A percentile compares a stretch with the other conserved stretches of the same genome.
Evolutionary conservation across 108 stramenopile species (phyloP).

Genomic region (Mayamaea pseudoterrestris): DNA sequence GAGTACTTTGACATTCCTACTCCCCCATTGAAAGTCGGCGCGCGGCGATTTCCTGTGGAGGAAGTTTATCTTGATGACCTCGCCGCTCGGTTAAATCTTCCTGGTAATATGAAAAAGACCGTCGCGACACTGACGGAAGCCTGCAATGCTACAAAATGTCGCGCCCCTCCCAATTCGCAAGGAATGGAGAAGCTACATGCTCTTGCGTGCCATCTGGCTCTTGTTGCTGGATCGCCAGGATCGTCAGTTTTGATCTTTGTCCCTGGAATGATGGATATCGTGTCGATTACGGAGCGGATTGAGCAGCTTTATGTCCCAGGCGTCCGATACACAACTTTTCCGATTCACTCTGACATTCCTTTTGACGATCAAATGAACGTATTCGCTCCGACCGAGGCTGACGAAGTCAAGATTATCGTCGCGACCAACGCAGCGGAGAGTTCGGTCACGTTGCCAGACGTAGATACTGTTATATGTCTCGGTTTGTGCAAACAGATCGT

Average conservation of each 20-base stretch:
- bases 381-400: slow-evolving; percentile 46
- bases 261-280: slow-evolving; percentile 92
- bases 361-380: slow-evolving; percentile 86
- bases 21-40: slow-evolving; percentile 70
- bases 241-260: slow-evolving; percentile 92
- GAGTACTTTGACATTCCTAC: slow-evolving; percentile 63
- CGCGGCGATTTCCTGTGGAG: slow-evolving; percentile 55
- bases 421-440: slow-evolving; percentile 98
- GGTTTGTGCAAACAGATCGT: slow-evolving; percentile 75
- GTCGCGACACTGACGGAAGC: slow-evolving; percentile 26
- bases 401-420: slow-evolving; percentile 84
- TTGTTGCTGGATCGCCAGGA: slow-evolving; percentile 44
- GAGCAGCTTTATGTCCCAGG: slow-evolving; percentile 39
- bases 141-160: slow-evolving; percentile 37
- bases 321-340: slow-evolving; percentile 45
- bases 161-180: slow-evolving; percentile 21
- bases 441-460: slow-evolving; percentile 91
- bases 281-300: slow-evolving; percentile 63
- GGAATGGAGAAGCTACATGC: slow-evolving; percentile 31
- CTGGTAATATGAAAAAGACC: slow-evolving; percentile 21
- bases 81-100: slow-evolving; percentile 15
- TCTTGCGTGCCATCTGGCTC: slow-evolving; percentile 34
- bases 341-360: slow-evolving; percentile 88
- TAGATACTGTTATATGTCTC: slow-evolving; percentile 91
- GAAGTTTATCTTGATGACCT: slow-evolving; percentile 79